These are phyloP conservation scores for Yarrowia porcina DNA, from an alignment of 805 yeast species.

Conservation along the genomic window DNA sequence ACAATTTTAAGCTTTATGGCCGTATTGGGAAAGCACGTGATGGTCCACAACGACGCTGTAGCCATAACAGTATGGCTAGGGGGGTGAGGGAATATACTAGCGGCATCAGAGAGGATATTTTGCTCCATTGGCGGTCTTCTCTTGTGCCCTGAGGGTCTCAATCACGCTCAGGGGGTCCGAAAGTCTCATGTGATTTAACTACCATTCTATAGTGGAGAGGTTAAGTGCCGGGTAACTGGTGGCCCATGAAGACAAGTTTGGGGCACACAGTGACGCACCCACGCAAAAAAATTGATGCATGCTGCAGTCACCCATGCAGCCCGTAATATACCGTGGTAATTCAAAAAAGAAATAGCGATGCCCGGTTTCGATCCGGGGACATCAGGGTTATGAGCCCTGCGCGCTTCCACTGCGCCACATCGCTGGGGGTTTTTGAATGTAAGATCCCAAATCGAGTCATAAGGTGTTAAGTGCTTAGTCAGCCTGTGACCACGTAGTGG, in stretches of 20 bases:
- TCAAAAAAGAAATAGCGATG: constrained; percentile 54
- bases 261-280: not conserved
- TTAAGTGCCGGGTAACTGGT: constrained; percentile 21
- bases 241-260: not conserved
- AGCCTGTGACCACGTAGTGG: too few species aligned
- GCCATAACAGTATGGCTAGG: not conserved
- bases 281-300: not conserved
- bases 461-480: too few species aligned
- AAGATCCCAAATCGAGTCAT: too few species aligned
- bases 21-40: constrained; percentile 25
- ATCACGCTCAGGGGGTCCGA: not conserved
- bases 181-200: not conserved
- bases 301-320: not conserved
- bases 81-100: not conserved
- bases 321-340: not conserved
- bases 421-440: constrained; percentile 36
- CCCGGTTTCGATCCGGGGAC: constrained; percentile 91
- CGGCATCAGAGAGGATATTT: not conserved
- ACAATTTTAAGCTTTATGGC: constrained; percentile 9
- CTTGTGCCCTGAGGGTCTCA: not conserved
- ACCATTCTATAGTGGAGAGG: not conserved
- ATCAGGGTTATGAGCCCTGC: constrained; percentile 96
- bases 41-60: not conserved
- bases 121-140: not conserved
- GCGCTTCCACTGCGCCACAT: constrained; percentile 70